Conservation (phyloP, 2,329 filamentous ascomycete genomes). For the Penicillium occitanis region DNA sequence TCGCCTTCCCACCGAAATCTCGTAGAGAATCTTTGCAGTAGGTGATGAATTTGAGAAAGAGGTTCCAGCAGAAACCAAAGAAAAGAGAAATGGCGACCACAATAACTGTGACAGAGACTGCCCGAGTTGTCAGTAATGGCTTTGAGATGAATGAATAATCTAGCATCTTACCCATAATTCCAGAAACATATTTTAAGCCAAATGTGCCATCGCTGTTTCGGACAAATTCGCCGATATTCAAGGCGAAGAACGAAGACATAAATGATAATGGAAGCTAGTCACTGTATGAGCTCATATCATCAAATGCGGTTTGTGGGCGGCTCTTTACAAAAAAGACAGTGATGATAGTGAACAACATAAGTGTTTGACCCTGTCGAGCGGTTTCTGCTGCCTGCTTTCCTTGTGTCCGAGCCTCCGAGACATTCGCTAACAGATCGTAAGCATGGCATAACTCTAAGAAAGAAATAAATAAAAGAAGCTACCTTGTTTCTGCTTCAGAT, state of each 20-base stretch:
- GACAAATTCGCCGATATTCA: conserved; percentile 13
- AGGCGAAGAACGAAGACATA: conserved; percentile 11
- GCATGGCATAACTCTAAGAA: not conserved
- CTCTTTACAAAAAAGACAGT: conserved; percentile 14
- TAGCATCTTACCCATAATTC: not conserved
- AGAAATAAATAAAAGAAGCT: not conserved
- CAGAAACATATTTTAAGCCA: not conserved
- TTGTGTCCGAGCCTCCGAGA: conserved; percentile 15
- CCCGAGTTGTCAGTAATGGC: not conserved
- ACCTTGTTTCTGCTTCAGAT: not conserved
- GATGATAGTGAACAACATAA: conserved; percentile 16
- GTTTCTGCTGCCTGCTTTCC: conserved; percentile 14
- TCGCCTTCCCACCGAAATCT: not conserved
- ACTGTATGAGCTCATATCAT: not conserved
- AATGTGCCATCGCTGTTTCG: conserved; percentile 11
- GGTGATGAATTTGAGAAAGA: not conserved
- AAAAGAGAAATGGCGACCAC: not conserved
- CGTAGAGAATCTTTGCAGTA: not conserved
- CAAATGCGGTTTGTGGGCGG: not conserved
- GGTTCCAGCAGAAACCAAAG: not conserved
- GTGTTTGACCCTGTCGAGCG: conserved; percentile 10
- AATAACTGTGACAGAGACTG: not conserved
- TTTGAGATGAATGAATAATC: not conserved
- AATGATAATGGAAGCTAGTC: conserved; percentile 2
- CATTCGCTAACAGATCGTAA: conserved; percentile 11